Base-by-base conservation (phyloP, 139 green algal species). In the Chlamydomonas sp. region DNA sequence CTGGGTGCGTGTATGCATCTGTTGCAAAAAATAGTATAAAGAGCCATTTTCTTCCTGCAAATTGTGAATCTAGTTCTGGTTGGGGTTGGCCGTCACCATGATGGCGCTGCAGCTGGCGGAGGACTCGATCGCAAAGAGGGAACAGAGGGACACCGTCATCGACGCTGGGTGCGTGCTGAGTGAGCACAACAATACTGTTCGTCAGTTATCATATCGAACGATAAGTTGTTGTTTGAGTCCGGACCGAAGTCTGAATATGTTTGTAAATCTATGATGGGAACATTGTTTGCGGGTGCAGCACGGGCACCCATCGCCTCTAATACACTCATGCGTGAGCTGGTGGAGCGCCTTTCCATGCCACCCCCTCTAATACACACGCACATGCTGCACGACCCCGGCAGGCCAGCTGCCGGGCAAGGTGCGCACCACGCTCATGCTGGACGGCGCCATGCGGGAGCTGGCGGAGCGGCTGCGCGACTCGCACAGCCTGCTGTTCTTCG, bases 41-140 rank as follows among this genome's bases (percentile, higher is more conserved):
- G 31, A 49, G 31, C 31, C 31, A 49, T 49, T 49, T 49, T 49
- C 75, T 17, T 58, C 14, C 75, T 17, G n/a, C 75, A 14, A 59
- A 80, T 12, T 80, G 75, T 59, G 18, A 18, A 76, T 76, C 18
- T 76, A 31, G 69, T 76, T 31, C 69, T 31, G 17, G 69, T 76
- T 76, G 17, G 17, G 17, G 18, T 18, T 99, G 18, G 94, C 92
- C 20, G 89, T 99, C 66, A 95, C 94, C 57, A 97, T 99, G 94
- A 96, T 99, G 90, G 97, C 98, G 64, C 93, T 99, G 80, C 90
- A 92, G 85, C 94, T 99, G 76, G 93, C 90, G 8, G 96, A 98
- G 89, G 98, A 99, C 92, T 97, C 88, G 57, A 97, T 98, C 84
- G 88, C 85, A 66, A 96, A 95, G 91, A 85, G 92, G 0, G 90